phyloP scores from a whole-genome alignment of 176 grass and related monocot species.

The Oryza brachyantha region DNA sequence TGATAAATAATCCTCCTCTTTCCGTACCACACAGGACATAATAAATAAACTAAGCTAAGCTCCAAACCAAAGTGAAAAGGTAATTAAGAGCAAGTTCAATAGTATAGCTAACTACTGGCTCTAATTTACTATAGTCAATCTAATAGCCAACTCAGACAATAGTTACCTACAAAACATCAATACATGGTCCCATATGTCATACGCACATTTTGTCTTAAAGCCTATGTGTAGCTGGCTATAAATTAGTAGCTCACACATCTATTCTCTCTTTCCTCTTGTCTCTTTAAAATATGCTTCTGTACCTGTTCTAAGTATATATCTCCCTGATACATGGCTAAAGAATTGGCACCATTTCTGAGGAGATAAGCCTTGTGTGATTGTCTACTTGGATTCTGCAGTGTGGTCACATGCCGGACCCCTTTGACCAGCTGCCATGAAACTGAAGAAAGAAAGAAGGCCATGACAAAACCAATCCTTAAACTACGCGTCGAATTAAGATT shows the following conservation, averaged over 20 bases:
- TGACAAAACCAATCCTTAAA: neutral
- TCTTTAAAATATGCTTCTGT: too few species aligned
- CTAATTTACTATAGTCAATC: too few species aligned
- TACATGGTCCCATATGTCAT: too few species aligned
- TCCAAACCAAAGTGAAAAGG: neutral
- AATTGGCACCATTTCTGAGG: neutral
- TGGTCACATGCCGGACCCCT: neutral
- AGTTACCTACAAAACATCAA: too few species aligned
- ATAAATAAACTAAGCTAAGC: too few species aligned
- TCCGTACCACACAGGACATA: neutral
- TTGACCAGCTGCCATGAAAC: neutral
- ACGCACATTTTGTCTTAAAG: too few species aligned
- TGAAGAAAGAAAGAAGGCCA: neutral
- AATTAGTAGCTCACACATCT: too few species aligned
- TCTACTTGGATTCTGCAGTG: neutral
- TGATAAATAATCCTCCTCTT: neutral
- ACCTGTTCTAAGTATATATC: neutral
- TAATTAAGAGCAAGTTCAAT: too few species aligned
- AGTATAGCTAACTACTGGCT: too few species aligned
- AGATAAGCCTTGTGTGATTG: neutral
- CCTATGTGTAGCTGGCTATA: too few species aligned
- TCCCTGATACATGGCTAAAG: neutral
- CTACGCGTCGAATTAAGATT: neutral
- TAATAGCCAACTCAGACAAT: too few species aligned
- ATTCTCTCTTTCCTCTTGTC: too few species aligned